Evolutionary conservation across 192 early-diverging fungal genomes (phyloP).

Genomic region (Coemansia sp.): DNA sequence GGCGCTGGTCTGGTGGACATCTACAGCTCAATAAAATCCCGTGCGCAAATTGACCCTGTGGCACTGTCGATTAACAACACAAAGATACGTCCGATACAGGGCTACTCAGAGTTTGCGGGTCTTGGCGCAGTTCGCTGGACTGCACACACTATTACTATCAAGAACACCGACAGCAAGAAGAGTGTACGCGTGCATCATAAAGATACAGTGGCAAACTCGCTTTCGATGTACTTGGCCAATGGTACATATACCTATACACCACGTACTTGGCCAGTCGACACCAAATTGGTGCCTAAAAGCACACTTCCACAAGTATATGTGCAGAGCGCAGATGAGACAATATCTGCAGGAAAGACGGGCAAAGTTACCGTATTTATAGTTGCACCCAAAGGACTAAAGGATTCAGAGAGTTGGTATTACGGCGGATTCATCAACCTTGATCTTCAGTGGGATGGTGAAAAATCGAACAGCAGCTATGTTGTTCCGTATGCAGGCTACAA

Average conservation of each 20-base stretch:
- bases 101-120: background rate
- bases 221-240: constrained; percentile 34
- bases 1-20: constrained; percentile 76
- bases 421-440: constrained; percentile 44
- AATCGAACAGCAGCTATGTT: background rate
- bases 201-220: constrained; percentile 24
- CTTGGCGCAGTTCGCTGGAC: constrained; percentile 11
- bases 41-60: constrained; percentile 56
- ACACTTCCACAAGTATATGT: constrained; percentile 19
- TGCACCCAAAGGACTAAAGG: constrained; percentile 31
- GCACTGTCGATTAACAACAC: constrained; percentile 56
- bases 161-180: constrained; percentile 25
- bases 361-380: constrained; percentile 23
- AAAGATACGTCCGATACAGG: background rate
- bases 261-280: constrained; percentile 23
- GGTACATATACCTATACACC: constrained; percentile 14
- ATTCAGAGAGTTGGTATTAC: constrained; percentile 49
- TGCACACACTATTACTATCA: constrained; percentile 22
- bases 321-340: background rate
- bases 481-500: constrained; percentile 53
- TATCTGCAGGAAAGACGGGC: constrained; percentile 31
- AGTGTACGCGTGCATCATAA: constrained; percentile 11
- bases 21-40: constrained; percentile 57
- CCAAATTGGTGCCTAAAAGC: background rate
- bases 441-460: constrained; percentile 24